Evolutionary conservation across 1,284 basidiomycete genomes (phyloP).

Genomic region (Singerocomus inundabilis): DNA sequence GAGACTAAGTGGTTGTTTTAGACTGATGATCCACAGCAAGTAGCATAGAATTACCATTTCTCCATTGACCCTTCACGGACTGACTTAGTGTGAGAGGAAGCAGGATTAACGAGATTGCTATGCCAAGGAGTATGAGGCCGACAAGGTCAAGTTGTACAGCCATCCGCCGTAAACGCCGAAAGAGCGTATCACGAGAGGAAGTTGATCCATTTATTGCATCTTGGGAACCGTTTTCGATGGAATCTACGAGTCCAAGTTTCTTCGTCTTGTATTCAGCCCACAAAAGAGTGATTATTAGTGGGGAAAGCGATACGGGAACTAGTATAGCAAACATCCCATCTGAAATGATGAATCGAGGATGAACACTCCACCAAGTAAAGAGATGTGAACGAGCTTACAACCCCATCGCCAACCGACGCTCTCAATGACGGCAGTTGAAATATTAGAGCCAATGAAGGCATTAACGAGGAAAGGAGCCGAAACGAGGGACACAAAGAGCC

Average conservation of each 20-base stretch:
- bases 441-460: constrained; percentile 70
- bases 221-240: neutral
- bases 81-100: constrained; percentile 63
- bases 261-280: constrained; percentile 71
- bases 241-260: constrained; percentile 44
- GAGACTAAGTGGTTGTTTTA: constrained; percentile 41
- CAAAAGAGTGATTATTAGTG: constrained; percentile 63
- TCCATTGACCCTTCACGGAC: constrained; percentile 42
- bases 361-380: neutral
- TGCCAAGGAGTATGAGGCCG: constrained; percentile 67
- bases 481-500: constrained; percentile 63
- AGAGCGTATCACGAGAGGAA: neutral
- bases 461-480: constrained; percentile 70
- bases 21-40: neutral
- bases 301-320: constrained; percentile 51
- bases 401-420: constrained; percentile 74
- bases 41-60: constrained; percentile 38
- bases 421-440: constrained; percentile 56
- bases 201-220: neutral
- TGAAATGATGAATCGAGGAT: constrained; percentile 29
- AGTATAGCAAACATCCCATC: constrained; percentile 72
- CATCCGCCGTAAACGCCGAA: constrained; percentile 28
- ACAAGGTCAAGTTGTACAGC: constrained; percentile 58
- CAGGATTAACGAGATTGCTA: constrained; percentile 60
- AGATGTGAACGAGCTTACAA: constrained; percentile 45